Conservation (phyloP, 1,139 yeast genomes). For the Spathaspora sp. region DNA sequence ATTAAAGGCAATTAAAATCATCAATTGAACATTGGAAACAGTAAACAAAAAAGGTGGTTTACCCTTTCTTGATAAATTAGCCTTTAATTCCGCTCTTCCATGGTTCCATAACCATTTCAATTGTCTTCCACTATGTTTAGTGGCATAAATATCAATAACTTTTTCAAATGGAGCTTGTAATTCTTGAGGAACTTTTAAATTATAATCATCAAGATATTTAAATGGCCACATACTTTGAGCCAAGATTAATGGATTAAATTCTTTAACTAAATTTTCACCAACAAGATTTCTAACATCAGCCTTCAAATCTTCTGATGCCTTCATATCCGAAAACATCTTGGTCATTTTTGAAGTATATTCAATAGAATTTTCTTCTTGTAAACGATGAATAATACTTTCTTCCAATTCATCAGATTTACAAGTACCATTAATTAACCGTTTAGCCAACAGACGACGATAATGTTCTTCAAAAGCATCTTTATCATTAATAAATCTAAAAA, state of each 20-base stretch:
- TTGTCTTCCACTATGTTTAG: slow-evolving; percentile 83
- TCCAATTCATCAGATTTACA: slow-evolving; percentile 86
- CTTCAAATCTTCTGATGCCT: slow-evolving; percentile 80
- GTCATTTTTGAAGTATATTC: slow-evolving; percentile 94
- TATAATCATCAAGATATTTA: slow-evolving; percentile 43
- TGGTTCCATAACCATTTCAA: slow-evolving; percentile 96
- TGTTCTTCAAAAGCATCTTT: slow-evolving; percentile 94
- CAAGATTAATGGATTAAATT: slow-evolving; percentile 73
- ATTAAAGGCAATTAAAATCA: slow-evolving; percentile 80
- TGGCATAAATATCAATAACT: slow-evolving; percentile 66
- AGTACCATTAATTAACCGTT: slow-evolving; percentile 81
- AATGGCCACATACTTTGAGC: slow-evolving; percentile 94
- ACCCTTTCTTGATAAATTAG: slow-evolving; percentile 80
- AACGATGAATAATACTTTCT: slow-evolving; percentile 78
- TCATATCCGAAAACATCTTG: slow-evolving; percentile 94
- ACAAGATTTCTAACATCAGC: slow-evolving; percentile 57
- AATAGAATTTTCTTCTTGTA: slow-evolving; percentile 87
- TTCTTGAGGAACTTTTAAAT: slow-evolving; percentile 48
- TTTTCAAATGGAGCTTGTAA: slow-evolving; percentile 63
- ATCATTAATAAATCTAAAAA: slow-evolving; percentile 87
- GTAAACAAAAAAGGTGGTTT: slow-evolving; percentile 81
- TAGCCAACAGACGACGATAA: slow-evolving; percentile 86
- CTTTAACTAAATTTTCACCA: slow-evolving; percentile 43
- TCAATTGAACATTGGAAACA: slow-evolving; percentile 83
- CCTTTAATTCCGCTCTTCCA: slow-evolving; percentile 89